Base-by-base conservation (phyloP, 2,329 filamentous ascomycete genomes). In the Hymenoscyphus scutula region DNA sequence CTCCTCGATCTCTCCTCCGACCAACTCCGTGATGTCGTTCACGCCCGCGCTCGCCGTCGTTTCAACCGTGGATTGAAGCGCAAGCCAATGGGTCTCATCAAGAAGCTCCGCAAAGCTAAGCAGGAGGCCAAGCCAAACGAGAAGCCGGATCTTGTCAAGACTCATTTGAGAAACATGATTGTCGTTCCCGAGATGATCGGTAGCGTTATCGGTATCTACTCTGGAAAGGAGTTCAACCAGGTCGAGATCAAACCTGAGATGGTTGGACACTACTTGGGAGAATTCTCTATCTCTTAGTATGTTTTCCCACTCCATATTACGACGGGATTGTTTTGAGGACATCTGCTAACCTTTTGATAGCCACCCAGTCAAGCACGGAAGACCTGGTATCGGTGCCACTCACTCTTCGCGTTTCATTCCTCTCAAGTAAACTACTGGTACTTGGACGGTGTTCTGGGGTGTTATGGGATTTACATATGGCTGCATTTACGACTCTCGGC, bases 371-470 rank as follows among this genome's bases (percentile, higher is more conserved):
- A 99, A 98, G 91, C 95, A 99, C 90, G 95, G 95, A 89, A 87
- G 95, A 82, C 95, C 95, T 78, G 95, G 95, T 98, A 59, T 99
- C 78, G 95, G 95, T 96, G 95, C 95, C 78, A 99, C 95, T 76
- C 93, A 99, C 91, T 98, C 94, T 85, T 99, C 95, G 82, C 92
- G 95, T 89, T 99, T 99, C 90, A 99, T 99, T 87, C 95, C 95
- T 82, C 90, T 99, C 82, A 99, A 99, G 88, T 98, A 97, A 88
- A 71, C 19, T 51, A 23, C 19, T 69, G 58, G 63, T 64, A 59
- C 58, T 58, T 66, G 65, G 60, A 58, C 68, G 65, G 67, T 67
- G 59, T 67, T 68, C 53, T 68, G 65, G 65, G 67, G 67, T 63
- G 64, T 66, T 66, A 68, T 63, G 68, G 68, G 55, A 62, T 55